Evolutionary conservation across 1,139 yeast genomes (phyloP).

Genomic region (Yamadazyma spencermartinsiae): DNA sequence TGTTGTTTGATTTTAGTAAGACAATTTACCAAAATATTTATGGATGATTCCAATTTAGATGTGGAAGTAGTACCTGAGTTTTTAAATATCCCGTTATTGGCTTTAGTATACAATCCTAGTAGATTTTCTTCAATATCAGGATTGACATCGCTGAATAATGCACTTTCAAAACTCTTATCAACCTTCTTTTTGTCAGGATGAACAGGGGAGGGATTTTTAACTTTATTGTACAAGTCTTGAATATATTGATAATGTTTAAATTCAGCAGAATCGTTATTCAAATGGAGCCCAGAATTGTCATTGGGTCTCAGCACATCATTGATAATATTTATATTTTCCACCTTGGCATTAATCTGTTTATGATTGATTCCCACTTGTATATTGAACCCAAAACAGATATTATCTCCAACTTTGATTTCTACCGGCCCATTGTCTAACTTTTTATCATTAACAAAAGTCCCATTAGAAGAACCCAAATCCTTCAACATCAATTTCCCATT

Average conservation of each 20-base stretch:
- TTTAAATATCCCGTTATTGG: constrained; percentile 62
- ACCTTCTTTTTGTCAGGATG: not conserved
- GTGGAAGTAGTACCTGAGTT: constrained; percentile 62
- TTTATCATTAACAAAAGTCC: constrained; percentile 82
- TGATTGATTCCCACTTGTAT: constrained; percentile 82
- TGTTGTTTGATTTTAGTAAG: constrained; percentile 40
- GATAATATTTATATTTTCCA: constrained; percentile 69
- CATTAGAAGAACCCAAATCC: constrained; percentile 90
- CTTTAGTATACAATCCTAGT: constrained; percentile 54
- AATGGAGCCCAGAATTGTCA: constrained; percentile 12
- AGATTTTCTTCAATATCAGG: constrained; percentile 62
- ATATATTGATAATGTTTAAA: constrained; percentile 47
- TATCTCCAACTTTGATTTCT: constrained; percentile 72
- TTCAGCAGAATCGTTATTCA: constrained; percentile 23
- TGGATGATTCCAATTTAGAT: constrained; percentile 46
- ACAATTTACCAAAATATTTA: constrained; percentile 29
- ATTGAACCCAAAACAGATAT: constrained; percentile 87
- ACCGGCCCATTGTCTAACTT: constrained; percentile 66
- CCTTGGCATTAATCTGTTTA: constrained; percentile 77
- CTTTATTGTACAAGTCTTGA: constrained; percentile 32
- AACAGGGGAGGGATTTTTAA: constrained; percentile 5
- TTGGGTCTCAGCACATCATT: constrained; percentile 31
- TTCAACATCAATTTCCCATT: constrained; percentile 71
- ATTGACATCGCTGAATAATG: constrained; percentile 77
- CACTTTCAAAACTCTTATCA: constrained; percentile 55